Evolutionary conservation across 495 filamentous ascomycete genomes (phyloP), one percentile per base, ranked within the genome.

Genomic region (Podospora pseudocomata): DNA sequence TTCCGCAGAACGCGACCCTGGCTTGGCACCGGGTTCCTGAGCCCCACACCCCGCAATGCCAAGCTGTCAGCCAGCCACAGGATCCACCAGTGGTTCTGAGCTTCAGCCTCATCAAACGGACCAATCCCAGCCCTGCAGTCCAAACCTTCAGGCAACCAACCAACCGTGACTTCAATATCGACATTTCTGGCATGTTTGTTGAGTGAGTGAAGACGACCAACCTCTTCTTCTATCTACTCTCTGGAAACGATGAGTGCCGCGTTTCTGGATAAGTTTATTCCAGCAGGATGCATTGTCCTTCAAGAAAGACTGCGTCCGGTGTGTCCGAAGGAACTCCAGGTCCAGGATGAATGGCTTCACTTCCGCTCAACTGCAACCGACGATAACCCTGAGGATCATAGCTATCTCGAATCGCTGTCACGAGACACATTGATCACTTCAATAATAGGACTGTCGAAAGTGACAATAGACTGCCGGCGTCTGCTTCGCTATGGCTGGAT

Each of bases 401-500:
- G 13, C 9, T 49, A 13, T 49, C 39, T 49, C 39, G 9, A 49
- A 16, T 49, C 39, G 15, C 39, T 2, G 2, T 11, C 9, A 13
- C 39, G 13, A 16, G 6, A 49, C 5, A 11, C 39, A 3, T 13
- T 49, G 9, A 49, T 49, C 39, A 49, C 39, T 3, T 49, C 39
- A 49, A 6, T 49, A 2, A 6, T 3, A 49, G 39, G 39, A 49
- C 13, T 49, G 11, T 39, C 34, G 34, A 39, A 39, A 39, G 34
- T 39, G 39, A 49, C 39, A 16, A 49, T 49, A 49, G 5, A 6
- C 39, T 49, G 39, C 9, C 15, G 39, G 2, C 39, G 39, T 49
- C 39, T 49, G 7, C 15, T 82, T 67, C 44, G 57, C 1, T 67
- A 65, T 1, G 60, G 71, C 53, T 86, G 82, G 82, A 75, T 85